Evolutionary conservation across 2,329 filamentous ascomycete species (phyloP).

Genomic region (Alternaria sp.): DNA sequence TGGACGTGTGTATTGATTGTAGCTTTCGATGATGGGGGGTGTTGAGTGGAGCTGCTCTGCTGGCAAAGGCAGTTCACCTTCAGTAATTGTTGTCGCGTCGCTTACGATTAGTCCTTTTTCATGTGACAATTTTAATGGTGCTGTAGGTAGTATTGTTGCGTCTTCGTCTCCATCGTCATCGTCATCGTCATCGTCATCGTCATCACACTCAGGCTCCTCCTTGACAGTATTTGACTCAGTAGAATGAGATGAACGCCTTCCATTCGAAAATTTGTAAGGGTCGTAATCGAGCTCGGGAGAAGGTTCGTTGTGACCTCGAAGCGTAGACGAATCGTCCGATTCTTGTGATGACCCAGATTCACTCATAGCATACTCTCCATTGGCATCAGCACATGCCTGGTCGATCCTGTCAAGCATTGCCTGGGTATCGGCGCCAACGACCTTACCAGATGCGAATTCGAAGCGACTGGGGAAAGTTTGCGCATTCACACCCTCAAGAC

Average conservation of each 20-base stretch:
- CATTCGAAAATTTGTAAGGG: slow-evolving; percentile 2
- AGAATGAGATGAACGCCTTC: not conserved
- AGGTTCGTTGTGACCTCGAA: slow-evolving; percentile 7
- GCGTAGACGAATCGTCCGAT: not conserved
- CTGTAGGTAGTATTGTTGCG: not conserved
- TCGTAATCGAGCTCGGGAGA: slow-evolving; percentile 34
- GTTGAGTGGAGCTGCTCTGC: slow-evolving; percentile 24
- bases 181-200: slow-evolving; percentile 10
- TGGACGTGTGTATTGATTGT: slow-evolving; percentile 29
- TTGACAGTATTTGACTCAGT: not conserved
- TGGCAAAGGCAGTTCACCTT: slow-evolving; percentile 1
- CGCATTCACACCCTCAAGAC: slow-evolving; percentile 12
- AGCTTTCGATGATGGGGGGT: slow-evolving; percentile 17
- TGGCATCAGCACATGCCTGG: slow-evolving; percentile 31
- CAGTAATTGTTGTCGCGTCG: not conserved
- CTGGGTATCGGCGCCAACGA: slow-evolving; percentile 40
- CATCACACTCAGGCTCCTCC: slow-evolving; percentile 2
- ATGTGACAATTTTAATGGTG: not conserved
- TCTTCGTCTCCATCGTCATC: slow-evolving; percentile 1
- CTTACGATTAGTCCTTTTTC: not conserved
- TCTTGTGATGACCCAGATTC: slow-evolving; percentile 22
- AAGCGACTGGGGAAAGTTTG: slow-evolving; percentile 9
- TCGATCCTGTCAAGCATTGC: slow-evolving; percentile 39
- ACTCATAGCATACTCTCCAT: slow-evolving; percentile 8
- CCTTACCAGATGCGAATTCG: slow-evolving; percentile 4